A percentile compares a stretch with the other conserved stretches of the same genome.
These are phyloP conservation scores for Salvia splendens DNA, from an alignment of 257 asterid genomes.

Conservation along the genomic window DNA sequence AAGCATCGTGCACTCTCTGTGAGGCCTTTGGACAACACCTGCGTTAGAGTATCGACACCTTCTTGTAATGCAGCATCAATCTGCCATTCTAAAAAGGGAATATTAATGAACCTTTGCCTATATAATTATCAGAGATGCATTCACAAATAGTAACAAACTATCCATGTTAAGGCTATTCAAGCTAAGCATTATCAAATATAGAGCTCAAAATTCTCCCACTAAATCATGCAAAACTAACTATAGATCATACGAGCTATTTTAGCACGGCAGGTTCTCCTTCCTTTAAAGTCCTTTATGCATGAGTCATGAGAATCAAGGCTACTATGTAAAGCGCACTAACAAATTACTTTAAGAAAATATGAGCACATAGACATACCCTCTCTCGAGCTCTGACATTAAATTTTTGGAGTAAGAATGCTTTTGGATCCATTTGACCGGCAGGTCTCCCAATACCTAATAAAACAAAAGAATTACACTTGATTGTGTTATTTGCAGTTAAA, in stretches of 20 bases:
- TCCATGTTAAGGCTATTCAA: background rate
- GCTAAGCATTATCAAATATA: background rate
- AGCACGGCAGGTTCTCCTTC: constrained; percentile 2
- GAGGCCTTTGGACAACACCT: constrained; percentile 66
- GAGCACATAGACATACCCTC: constrained; percentile 51
- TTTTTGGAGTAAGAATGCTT: constrained; percentile 88
- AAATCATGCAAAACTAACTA: background rate
- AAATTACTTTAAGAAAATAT: constrained; percentile 21
- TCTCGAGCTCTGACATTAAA: constrained; percentile 76
- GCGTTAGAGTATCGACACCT: constrained; percentile 68
- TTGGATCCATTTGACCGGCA: constrained; percentile 98
- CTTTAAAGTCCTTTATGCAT: background rate
- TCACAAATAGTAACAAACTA: background rate
- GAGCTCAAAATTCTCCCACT: background rate
- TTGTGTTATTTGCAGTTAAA: constrained; percentile 18
- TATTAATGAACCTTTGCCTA: constrained; percentile 7
- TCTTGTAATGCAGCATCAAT: constrained; percentile 78
- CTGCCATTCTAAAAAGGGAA: constrained; percentile 39
- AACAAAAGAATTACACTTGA: constrained; percentile 27
- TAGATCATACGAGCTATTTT: background rate
- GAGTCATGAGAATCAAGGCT: background rate
- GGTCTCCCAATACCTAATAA: constrained; percentile 83
- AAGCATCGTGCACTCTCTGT: constrained; percentile 72
- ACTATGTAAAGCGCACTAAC: background rate
- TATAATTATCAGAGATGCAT: constrained; percentile 1